These are phyloP conservation scores for Neurospora terricola DNA, from an alignment of 495 filamentous ascomycete species.

Conservation along the genomic window DNA sequence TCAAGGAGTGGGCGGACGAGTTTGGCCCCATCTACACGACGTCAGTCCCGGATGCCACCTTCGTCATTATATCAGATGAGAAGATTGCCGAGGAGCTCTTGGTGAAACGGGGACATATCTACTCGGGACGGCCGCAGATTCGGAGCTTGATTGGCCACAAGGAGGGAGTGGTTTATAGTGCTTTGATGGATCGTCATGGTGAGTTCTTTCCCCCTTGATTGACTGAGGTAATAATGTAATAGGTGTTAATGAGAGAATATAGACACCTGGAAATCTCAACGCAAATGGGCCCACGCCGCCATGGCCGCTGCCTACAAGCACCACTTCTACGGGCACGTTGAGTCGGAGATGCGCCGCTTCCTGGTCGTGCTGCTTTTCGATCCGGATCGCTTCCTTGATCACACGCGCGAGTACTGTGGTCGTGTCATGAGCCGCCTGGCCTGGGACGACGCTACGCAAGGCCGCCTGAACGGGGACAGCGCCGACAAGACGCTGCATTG, in stretches of 20 bases:
- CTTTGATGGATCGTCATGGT: slow-evolving; percentile 41
- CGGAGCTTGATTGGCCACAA: slow-evolving; percentile 38
- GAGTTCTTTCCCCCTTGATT: slow-evolving; percentile 3
- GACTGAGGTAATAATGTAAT: not conserved
- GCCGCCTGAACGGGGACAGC: slow-evolving; percentile 31
- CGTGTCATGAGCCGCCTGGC: slow-evolving; percentile 39
- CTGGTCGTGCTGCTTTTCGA: slow-evolving; percentile 33
- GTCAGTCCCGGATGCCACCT: slow-evolving; percentile 34
- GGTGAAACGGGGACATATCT: slow-evolving; percentile 42
- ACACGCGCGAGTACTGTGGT: slow-evolving; percentile 35
- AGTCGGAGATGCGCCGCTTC: slow-evolving; percentile 33
- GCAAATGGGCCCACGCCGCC: slow-evolving; percentile 39
- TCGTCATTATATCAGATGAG: slow-evolving; percentile 46
- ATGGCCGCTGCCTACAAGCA: slow-evolving; percentile 36
- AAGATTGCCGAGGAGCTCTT: slow-evolving; percentile 48
- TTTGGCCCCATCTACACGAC: slow-evolving; percentile 47
- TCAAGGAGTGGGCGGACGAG: slow-evolving; percentile 47
- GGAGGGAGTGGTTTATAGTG: slow-evolving; percentile 34
- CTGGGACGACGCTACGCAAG: slow-evolving; percentile 37
- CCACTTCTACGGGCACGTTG: slow-evolving; percentile 40
- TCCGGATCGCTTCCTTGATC: slow-evolving; percentile 33
- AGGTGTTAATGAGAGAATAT: not conserved
- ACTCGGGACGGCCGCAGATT: slow-evolving; percentile 42
- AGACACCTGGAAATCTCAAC: slow-evolving; percentile 37
- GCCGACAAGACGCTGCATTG: slow-evolving; percentile 36